Evolutionary conservation across 768 basidiomycete genomes (phyloP).

Genomic region (Tricholoma matsutake): DNA sequence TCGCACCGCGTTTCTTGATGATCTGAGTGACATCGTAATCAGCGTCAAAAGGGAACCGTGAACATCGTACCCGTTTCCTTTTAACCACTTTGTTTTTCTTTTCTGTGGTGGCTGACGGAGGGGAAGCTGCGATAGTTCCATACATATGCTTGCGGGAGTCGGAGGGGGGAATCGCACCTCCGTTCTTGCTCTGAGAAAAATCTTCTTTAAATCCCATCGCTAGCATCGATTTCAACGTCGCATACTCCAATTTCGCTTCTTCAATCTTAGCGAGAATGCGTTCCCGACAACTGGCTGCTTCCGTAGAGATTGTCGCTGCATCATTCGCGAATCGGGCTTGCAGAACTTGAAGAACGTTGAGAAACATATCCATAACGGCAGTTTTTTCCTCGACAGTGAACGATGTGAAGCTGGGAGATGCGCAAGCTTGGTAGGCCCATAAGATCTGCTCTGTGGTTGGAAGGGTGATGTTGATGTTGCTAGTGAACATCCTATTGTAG

Average conservation of each 20-base stretch:
- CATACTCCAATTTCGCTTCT: background rate
- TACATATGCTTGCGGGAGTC: background rate
- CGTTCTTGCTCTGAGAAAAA: background rate
- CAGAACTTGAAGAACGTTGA: background rate
- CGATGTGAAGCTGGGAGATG: background rate
- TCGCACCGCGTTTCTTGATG: too few species aligned
- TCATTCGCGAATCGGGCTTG: background rate
- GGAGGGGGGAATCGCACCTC: background rate
- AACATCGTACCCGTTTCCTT: too few species aligned
- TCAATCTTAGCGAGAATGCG: background rate
- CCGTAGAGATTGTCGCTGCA: background rate
- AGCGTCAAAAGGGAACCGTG: too few species aligned
- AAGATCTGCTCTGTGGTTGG: background rate
- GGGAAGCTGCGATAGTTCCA: background rate
- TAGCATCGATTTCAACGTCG: background rate
- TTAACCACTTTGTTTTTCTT: too few species aligned
- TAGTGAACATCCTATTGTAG: background rate
- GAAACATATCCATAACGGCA: background rate
- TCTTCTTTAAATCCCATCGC: background rate
- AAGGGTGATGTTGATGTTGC: background rate
- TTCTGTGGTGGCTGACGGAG: background rate
- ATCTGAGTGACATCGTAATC: too few species aligned
- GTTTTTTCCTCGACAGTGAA: background rate
- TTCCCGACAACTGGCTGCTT: background rate
- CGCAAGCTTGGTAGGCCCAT: background rate